A percentile compares a stretch with the other conserved stretches of the same genome.
phyloP scores from a whole-genome alignment of 345 rosid genomes.

The Pugionium cornutum region DNA sequence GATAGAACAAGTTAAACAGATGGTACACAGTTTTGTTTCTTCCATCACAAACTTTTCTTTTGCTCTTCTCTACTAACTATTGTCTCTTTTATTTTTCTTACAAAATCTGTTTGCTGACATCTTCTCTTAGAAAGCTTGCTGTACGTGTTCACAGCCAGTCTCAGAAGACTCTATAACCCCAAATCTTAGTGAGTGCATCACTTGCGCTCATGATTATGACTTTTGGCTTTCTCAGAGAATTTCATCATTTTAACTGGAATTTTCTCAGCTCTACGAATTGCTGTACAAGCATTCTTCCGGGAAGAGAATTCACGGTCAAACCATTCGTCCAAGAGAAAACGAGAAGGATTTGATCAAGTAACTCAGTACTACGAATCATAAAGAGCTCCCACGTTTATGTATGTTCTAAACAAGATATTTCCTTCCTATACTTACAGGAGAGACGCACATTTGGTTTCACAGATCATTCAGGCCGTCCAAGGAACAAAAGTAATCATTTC shows the following conservation, averaged over 20 bases:
- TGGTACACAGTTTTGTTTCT: constrained; percentile 47
- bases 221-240: constrained; percentile 4
- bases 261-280: constrained; percentile 68
- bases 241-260: constrained; percentile 17
- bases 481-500: constrained; percentile 80
- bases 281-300: constrained; percentile 78
- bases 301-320: constrained; percentile 65
- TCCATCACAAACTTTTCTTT: constrained; percentile 7
- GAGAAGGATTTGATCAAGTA: constrained; percentile 88
- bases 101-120: constrained; percentile 10
- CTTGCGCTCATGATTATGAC: constrained; percentile 8
- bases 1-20: constrained; percentile 63
- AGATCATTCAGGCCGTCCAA: constrained; percentile 47
- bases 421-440: constrained; percentile 50
- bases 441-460: constrained; percentile 61
- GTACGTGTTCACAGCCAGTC: constrained; percentile 67
- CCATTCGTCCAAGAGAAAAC: constrained; percentile 71
- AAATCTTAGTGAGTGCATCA: constrained; percentile 69
- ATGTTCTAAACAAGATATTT: constrained; percentile 12
- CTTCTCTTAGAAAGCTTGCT: constrained; percentile 53
- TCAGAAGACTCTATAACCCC: constrained; percentile 74
- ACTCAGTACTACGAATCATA: constrained; percentile 18
- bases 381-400: constrained; percentile 13
- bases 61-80: neutral
- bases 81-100: constrained; percentile 2